phyloP scores from a whole-genome alignment of 306 rosid species.

The cucumber (Cucumis sativus) region DNA sequence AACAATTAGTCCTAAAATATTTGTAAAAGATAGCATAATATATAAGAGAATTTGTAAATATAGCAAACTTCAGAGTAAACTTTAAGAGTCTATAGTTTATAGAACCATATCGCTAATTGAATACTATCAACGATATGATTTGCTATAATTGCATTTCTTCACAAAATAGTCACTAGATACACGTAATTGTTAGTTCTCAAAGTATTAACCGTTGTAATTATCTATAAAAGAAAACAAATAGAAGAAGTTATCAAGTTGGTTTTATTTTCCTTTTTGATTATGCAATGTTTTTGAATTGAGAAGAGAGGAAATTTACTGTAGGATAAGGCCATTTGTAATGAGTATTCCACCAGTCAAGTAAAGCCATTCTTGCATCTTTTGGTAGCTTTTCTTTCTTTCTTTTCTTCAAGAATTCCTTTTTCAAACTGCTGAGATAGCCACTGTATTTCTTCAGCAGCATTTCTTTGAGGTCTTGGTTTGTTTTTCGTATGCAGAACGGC shows the following conservation, averaged over 20 bases:
- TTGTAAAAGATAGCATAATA: no score
- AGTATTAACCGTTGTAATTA: no score
- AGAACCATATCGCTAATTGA: no score
- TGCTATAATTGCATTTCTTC: no score
- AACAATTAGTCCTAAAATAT: no score
- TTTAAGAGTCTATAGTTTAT: no score
- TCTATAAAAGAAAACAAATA: neutral
- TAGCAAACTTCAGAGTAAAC: no score
- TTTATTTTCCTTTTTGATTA: neutral
- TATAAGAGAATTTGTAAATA: no score
- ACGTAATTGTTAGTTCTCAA: no score
- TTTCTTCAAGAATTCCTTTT: conserved; percentile 54
- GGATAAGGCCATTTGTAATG: conserved; percentile 91
- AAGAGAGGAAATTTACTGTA: conserved; percentile 29
- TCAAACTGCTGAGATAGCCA: conserved; percentile 60
- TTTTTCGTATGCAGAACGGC: conserved; percentile 3
- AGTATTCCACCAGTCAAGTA: conserved; percentile 62
- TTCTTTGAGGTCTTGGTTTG: conserved; percentile 50
- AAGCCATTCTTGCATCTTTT: conserved; percentile 47
- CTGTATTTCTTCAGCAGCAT: conserved; percentile 70
- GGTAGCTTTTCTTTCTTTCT: conserved; percentile 89
- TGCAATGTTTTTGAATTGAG: neutral
- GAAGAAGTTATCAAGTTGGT: neutral
- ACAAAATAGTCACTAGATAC: no score
- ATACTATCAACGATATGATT: no score